Base-by-base conservation (phyloP, 1,284 basidiomycete genomes). In the Ganoderma meredithae region DNA sequence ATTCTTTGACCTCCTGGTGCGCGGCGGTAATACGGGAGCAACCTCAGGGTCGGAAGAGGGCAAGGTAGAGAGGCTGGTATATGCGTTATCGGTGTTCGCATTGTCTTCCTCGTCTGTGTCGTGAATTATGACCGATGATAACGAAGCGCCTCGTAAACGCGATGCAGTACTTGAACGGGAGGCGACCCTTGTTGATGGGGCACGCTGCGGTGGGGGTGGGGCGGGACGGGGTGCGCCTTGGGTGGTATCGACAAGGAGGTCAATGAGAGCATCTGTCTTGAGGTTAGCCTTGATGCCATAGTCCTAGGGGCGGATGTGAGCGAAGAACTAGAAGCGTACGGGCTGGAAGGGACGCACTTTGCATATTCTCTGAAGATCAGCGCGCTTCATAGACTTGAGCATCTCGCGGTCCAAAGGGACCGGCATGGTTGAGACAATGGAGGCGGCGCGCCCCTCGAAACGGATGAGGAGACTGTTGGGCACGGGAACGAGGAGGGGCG, bases 241-340 rank as follows among this genome's bases (percentile, higher is more conserved):
- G 83, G 70, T 73, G 22, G 78, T 84, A 72, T 89, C 86, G 15
- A 92, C 79, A 17, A 93, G 81, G n/a, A 91, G 81, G 74, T 93
- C 89, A 74, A 94, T 92, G 70, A 94, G 81, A 58, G 87, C 87
- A 73, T 92, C 91, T 31, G 90, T 87, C 81, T 92, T 94, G 76
- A 93, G 85, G 78, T 93, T 93, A 61, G 92, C 91, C 78, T 86
- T 90, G 69, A 94, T 86, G 67, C 91, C 91, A 77, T 90, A 88
- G 72, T 92, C 90, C 91, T 93, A 67, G 60, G 62, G 66, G 22
- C 63, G 31, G 73, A 62, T 76, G 74, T 70, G 72, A 78, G 66
- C 56, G 68, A 27, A 70, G 66, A 47, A 55, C 62, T 31, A 19
- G 62, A 27, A 43, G 60, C 36, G 41, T 43, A 43, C 39, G 40